Evolutionary conservation across 106 monocot species (phyloP).

Genomic region (Apostasia shenzhenica): DNA sequence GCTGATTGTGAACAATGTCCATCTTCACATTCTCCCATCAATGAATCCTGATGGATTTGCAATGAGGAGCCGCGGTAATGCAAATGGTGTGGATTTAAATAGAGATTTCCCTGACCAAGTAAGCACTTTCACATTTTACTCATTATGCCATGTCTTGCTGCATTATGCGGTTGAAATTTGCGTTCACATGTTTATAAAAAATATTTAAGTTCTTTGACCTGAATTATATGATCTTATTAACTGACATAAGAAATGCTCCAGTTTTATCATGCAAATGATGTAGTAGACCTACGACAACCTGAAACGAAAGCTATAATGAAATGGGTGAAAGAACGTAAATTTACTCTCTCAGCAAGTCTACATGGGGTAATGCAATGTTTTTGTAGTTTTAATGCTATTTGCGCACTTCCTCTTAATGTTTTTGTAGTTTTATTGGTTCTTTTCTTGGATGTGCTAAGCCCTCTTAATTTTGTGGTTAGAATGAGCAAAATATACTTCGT

Average conservation of each 20-base stretch:
- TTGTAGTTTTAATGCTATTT: conserved; percentile 1
- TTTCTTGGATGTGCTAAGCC: neutral
- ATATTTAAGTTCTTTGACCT: no score
- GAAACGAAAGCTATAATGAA: conserved; percentile 93
- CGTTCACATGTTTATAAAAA: no score
- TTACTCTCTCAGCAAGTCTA: conserved; percentile 94
- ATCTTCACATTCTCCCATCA: conserved; percentile 96
- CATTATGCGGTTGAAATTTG: neutral
- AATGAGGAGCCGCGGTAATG: conserved; percentile 87
- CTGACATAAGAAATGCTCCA: conserved; percentile 20
- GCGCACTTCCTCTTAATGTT: neutral
- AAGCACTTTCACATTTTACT: conserved; percentile 3
- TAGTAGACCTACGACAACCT: conserved; percentile 51
- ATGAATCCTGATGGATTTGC: conserved; percentile 99
- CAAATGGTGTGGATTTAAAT: conserved; percentile 89
- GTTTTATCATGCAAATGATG: conserved; percentile 79
- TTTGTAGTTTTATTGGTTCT: neutral
- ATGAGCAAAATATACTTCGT: neutral
- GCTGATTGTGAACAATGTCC: conserved; percentile 65
- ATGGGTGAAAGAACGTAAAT: conserved; percentile 60
- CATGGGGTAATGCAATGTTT: conserved; percentile 66
- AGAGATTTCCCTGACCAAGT: conserved; percentile 99
- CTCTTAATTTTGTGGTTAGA: neutral
- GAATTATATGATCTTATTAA: neutral
- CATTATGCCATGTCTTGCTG: neutral